Evolutionary conservation across 2,329 filamentous ascomycete species (phyloP), one percentile per base, ranked within the genome.

Genomic region (Alternaria arborescens): DNA sequence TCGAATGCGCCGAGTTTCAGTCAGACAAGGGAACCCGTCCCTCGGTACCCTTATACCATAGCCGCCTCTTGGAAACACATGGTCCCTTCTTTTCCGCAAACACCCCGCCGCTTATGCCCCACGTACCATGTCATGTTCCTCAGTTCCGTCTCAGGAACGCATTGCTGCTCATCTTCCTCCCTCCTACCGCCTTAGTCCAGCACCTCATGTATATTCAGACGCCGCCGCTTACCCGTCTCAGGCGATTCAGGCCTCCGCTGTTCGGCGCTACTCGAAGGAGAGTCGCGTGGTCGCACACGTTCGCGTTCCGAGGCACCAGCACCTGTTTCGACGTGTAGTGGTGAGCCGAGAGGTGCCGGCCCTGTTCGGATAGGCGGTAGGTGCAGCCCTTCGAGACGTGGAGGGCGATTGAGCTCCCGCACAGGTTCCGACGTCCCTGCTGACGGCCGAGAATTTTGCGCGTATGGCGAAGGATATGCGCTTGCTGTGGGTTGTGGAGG

Each of bases 181-280:
- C 8, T 41, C 32, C 36, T 48, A 16, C n/a, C 28, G n/a, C 14
- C 30, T 50, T 69, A 78, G 64, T 76, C 73, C 36, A 79, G 63
- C 47, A 79, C 71, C 62, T 78, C 76, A 32, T 72, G 71, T 41
- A 79, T 78, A 55, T 78, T 78, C 52, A 79, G 55, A 36, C 76
- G 70, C 44, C 77, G 61, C 57, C 77, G 68, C 66, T 79, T 79
- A 22, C 71, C 70, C 4, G 62, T 68, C 32, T 77, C 74, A 10
- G 75, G 73, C 28, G 75, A 75, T 34, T 76, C 75, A 36, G 72
- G 68, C 41, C 62, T 57, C 52, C 67, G 68, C 38, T 71, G 63
- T 7, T 72, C 70, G 8, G 63, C 61, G 28, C 57, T 47, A 22
- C 66, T 73, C 18, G 66, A 62, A n/a, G 69, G 71, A 4, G 74